These are phyloP conservation scores for Colletotrichum tanaceti DNA, from an alignment of 2,329 filamentous ascomycete species.

Conservation along the genomic window DNA sequence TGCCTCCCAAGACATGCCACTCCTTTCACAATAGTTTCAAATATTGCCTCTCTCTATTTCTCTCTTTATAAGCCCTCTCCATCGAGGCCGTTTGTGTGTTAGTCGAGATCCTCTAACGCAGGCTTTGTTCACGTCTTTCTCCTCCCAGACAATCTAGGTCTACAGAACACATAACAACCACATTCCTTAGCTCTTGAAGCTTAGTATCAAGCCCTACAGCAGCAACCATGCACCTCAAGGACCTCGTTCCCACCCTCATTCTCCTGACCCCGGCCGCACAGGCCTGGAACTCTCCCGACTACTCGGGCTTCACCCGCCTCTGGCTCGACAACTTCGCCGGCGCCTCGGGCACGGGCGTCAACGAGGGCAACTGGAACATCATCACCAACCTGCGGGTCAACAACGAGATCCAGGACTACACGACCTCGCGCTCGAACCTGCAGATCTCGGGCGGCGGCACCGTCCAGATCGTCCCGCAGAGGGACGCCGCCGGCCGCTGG, in stretches of 20 bases:
- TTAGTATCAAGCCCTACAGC: slow-evolving; percentile 1
- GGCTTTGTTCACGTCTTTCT: slow-evolving; percentile 7
- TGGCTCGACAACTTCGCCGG: slow-evolving; percentile 61
- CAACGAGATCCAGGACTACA: slow-evolving; percentile 62
- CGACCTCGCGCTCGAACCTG: slow-evolving; percentile 56
- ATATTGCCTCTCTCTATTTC: neutral
- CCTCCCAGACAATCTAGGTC: neutral
- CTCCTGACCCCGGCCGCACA: slow-evolving; percentile 48
- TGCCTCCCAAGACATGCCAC: slow-evolving; percentile 31
- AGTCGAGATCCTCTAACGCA: neutral
- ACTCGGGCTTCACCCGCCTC: slow-evolving; percentile 52
- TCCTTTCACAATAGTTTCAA: slow-evolving; percentile 12
- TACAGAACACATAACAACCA: neutral
- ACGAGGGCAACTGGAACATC: slow-evolving; percentile 56
- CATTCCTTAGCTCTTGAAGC: slow-evolving; percentile 19
- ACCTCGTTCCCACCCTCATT: slow-evolving; percentile 36
- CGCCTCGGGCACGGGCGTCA: slow-evolving; percentile 48
- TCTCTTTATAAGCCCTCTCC: slow-evolving; percentile 20
- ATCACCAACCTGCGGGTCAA: slow-evolving; percentile 60
- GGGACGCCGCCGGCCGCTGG: slow-evolving; percentile 54
- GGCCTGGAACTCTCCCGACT: slow-evolving; percentile 54
- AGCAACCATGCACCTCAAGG: slow-evolving; percentile 29
- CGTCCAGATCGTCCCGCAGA: slow-evolving; percentile 62
- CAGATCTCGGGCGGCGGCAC: slow-evolving; percentile 64
- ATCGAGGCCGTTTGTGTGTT: slow-evolving; percentile 1